Base-by-base conservation (phyloP, 2,329 filamentous ascomycete species). In the Stagonosporopsis vannaccii region DNA sequence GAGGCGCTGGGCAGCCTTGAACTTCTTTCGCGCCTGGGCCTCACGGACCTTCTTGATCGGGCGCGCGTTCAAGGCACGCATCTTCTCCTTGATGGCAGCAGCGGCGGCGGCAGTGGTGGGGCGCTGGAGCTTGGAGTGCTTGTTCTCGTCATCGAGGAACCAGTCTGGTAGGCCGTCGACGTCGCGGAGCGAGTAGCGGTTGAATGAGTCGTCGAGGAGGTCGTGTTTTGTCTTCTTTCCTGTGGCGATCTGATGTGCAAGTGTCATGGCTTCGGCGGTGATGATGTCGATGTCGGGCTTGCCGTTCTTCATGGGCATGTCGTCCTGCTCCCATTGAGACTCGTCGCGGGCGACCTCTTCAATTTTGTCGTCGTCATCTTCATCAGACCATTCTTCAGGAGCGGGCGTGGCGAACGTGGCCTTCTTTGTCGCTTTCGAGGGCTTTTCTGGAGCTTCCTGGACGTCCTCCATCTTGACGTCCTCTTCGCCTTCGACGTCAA, bases 31-130 rank as follows among this genome's bases (percentile, higher is more conserved):
- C 32, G 93, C 94, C 79, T 96, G 93, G 22, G 95, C 95, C 79
- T 99, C 95, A 67, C 91, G 90, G 28, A 99, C 95, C 82, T 99
- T 99, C 85, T 99, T 99, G 85, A 98, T 98, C 0, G 95, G 95
- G 28, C 95, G 87, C 7, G 94, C 95, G 75, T 99, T 98, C 68
- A 96, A 85, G 0, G 95, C 93, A 28, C 94, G 90, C 72, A 90
- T 75, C 79, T 99, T 99, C 72, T 97, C 94, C 77, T 95, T 93
- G 81, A 99, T 97, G 2, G 95, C 95, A 13, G 86, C 84, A 0
- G 94, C 93, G 0, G 90, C 96, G 30, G 92, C 92, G 68, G 95
- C 95, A 46, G 89, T 92, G 69, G 96, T 94, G n/a, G 95, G 96
- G 56, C 91, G 90, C 62, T 95, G 88, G 1, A 85, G 85, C 73